Evolutionary conservation across 805 yeast species (phyloP), one percentile per base, ranked within the genome.

Genomic region (Kluyveromyces dobzhanskii): DNA sequence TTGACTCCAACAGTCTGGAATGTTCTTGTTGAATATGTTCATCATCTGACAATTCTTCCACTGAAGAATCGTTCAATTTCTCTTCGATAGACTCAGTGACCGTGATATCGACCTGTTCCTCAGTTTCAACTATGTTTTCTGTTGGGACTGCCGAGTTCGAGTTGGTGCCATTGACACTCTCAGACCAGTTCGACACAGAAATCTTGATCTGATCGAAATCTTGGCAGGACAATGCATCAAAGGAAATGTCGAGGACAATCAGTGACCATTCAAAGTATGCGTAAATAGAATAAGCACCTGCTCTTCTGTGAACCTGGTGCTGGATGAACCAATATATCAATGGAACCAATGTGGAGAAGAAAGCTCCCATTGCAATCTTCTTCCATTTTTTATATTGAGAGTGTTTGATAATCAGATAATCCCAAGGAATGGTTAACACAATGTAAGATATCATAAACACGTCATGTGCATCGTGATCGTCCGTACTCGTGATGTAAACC

Each of bases 401-500:
- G 32, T 74, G 56, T 32, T 61, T 51, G 17, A 80, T 75, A 26
- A 82, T 74, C 34, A 76, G 62, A 17, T 78, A 60, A 36, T 85
- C 82, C 96, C 97, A 92, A 2, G 98, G 98, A 28, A 90, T 67
- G 1, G 97, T 88, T 44, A 90, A 69, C 1, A 87, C 73, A 42
- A 92, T 82, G 62, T 92, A 92, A 19, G 81, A 59, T 44, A 92
- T 86, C 98, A 92, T 92, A 58, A 90, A 90, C 31, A 92, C 76
- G 56, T 92, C 97, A 59, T 92, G 98, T 66, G 81, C 78, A 61
- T 90, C 95, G 51, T 90, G 97, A 58, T 92, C 96, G 60, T 92
- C 98, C 1, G 97, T 86, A 5, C 95, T 84, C 1, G 98, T 92
- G 46, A 92, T 83, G 57, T 92, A 92, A 6, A 94, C 95, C 97